phyloP scores from a whole-genome alignment of 2,329 filamentous ascomycete genomes.

The Xylaria sp. region DNA sequence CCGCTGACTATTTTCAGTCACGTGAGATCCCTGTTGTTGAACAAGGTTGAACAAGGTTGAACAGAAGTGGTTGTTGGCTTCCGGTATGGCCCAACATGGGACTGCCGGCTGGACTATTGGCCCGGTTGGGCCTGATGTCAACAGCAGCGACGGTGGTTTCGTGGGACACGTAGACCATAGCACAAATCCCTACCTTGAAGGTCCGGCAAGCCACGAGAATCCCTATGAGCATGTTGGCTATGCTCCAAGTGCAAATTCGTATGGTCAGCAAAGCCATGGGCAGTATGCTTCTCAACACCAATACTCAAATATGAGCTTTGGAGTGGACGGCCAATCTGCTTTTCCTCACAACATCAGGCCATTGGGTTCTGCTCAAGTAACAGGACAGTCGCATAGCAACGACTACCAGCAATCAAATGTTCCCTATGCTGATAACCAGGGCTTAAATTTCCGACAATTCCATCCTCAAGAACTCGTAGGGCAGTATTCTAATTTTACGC shows the following conservation, averaged over 20 bases:
- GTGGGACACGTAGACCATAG: constrained; percentile 21
- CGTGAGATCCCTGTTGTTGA: constrained; percentile 20
- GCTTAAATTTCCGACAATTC: constrained; percentile 16
- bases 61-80: not conserved
- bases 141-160: constrained; percentile 2
- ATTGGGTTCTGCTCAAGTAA: constrained; percentile 3
- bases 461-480: constrained; percentile 3
- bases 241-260: constrained; percentile 3
- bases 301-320: constrained; percentile 18
- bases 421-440: constrained; percentile 21
- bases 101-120: constrained; percentile 22
- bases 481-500: constrained; percentile 14
- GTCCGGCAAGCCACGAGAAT: constrained; percentile 6
- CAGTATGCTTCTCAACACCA: constrained; percentile 19
- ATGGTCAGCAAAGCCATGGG: constrained; percentile 18
- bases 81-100: constrained; percentile 27
- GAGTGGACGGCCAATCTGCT: constrained; percentile 6
- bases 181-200: constrained; percentile 13
- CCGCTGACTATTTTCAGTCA: constrained; percentile 25
- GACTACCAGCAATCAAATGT: constrained; percentile 18
- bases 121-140: constrained; percentile 11
- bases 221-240: constrained; percentile 18
- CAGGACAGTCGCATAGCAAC: constrained; percentile 8
- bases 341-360: constrained; percentile 13
- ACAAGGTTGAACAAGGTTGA: not conserved